Evolutionary conservation across 345 rosid species (phyloP), one percentile per base, ranked within the genome.

Genomic region (Carallia pectinifolia): DNA sequence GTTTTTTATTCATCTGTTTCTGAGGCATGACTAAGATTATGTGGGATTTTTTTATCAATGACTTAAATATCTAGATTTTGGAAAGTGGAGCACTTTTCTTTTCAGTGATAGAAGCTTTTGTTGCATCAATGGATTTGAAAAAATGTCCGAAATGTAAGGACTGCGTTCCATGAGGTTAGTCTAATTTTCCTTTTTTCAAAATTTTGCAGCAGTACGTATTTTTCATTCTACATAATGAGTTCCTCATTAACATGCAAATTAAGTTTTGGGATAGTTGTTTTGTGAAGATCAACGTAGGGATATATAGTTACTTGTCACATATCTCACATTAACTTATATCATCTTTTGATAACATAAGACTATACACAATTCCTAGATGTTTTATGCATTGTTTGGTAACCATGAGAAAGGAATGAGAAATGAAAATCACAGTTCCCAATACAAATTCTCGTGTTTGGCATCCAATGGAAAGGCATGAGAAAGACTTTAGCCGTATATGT

Each of bases 61-160:
- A 69, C 40, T 7, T 60, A 36, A 47, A 37, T 19, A 33, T 74
- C 53, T 84, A 95, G 99, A 93, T 92, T 81, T 78, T 95, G 86
- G 99, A 95, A 81, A 95, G 97, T 82, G 99, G 97, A 76, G 99
- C 99, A 68, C 89, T 95, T 79, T 97, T 95, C 23, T 23, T 68
- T 84, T 90, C 70, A 95, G 97, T 81, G 99, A 95, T 82, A 78
- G 97, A 74, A 96, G 97, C 38, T 92, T 90, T 58, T 92, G 97
- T 77, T 92, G 99, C 74, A 90, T 95, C 38, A 97, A 92, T 78
- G 99, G 92, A 82, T 95, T 94, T 73, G 97, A 94, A 83, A 91
- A 94, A 81, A 94, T 94, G 97, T 94, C 99, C 61, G 97, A 94
- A 69, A 91, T 83, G 97, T 97, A 38, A 85, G 97, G 83, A 91